These are phyloP conservation scores for Lagenidium sp. DNA, from an alignment of 352 stramenopile species.

Conservation along the genomic window DNA sequence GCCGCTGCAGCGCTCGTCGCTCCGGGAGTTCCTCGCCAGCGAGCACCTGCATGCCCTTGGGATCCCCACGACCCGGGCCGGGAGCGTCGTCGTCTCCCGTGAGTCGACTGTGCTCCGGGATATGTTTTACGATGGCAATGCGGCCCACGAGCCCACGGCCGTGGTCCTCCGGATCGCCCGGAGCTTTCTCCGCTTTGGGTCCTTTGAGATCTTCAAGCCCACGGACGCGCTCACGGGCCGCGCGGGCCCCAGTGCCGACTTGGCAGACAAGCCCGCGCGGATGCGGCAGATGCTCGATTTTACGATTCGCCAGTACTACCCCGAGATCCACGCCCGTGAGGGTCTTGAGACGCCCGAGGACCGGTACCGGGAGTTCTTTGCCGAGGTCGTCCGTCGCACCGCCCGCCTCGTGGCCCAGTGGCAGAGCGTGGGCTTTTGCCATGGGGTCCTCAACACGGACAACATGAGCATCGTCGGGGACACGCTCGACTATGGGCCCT, in stretches of 20 bases:
- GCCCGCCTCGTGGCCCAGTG: slow-evolving; percentile 76
- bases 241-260: slow-evolving; percentile 52
- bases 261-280: slow-evolving; percentile 56
- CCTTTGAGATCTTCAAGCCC: slow-evolving; percentile 94
- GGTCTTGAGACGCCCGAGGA: slow-evolving; percentile 15
- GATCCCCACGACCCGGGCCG: slow-evolving; percentile 91
- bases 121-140: slow-evolving; percentile 86
- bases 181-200: slow-evolving; percentile 93
- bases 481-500: slow-evolving; percentile 92
- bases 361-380: slow-evolving; percentile 25
- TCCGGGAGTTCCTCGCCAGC: slow-evolving; percentile 96
- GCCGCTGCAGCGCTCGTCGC: slow-evolving; percentile 88
- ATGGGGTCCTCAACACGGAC: slow-evolving; percentile 91
- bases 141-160: slow-evolving; percentile 69
- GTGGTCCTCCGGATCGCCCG: slow-evolving; percentile 86
- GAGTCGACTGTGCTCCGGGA: slow-evolving; percentile 72
- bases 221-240: slow-evolving; percentile 51
- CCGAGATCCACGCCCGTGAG: slow-evolving; percentile 19
- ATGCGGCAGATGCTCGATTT: slow-evolving; percentile 79
- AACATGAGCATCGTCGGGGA: slow-evolving; percentile 89
- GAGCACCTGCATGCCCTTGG: slow-evolving; percentile 94
- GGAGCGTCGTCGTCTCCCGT: slow-evolving; percentile 61
- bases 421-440: slow-evolving; percentile 84
- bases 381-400: slow-evolving; percentile 62
- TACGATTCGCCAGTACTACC: slow-evolving; percentile 58